Evolutionary conservation across 768 basidiomycete species (phyloP).

Genomic region (Pleurotus cornucopiae): DNA sequence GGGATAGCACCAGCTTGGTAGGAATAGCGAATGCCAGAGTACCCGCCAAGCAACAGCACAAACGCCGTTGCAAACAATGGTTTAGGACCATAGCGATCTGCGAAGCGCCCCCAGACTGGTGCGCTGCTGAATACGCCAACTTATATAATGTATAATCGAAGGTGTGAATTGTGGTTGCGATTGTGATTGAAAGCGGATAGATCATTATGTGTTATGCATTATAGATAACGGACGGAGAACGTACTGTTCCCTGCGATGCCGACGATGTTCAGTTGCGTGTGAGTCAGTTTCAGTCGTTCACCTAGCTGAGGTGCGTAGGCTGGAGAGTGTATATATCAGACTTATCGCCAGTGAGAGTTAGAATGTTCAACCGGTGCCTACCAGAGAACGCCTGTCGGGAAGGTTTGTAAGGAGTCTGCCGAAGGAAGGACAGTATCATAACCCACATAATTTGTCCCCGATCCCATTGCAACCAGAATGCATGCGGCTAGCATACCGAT

Average conservation of each 20-base stretch:
- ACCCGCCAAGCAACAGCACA: slow-evolving; percentile 66
- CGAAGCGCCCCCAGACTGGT: slow-evolving; percentile 78
- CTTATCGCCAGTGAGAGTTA: neutral
- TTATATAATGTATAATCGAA: slow-evolving; percentile 3
- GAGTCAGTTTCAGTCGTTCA: slow-evolving; percentile 64
- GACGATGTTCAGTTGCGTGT: slow-evolving; percentile 80
- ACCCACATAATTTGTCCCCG: slow-evolving; percentile 76
- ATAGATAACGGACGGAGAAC: slow-evolving; percentile 14
- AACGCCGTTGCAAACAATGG: slow-evolving; percentile 60
- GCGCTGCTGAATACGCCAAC: slow-evolving; percentile 78
- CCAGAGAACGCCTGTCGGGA: slow-evolving; percentile 37
- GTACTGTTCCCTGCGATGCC: slow-evolving; percentile 71
- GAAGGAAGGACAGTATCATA: neutral
- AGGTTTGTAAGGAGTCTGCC: slow-evolving; percentile 7
- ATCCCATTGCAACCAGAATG: slow-evolving; percentile 53
- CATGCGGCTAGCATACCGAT: slow-evolving; percentile 52
- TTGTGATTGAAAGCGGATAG: too few relatives aligned
- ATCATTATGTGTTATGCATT: too few relatives aligned
- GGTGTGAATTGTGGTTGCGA: neutral
- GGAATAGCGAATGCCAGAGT: slow-evolving; percentile 67
- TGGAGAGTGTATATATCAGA: slow-evolving; percentile 15
- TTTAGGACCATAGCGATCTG: slow-evolving; percentile 70
- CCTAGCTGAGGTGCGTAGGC: slow-evolving; percentile 89
- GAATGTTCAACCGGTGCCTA: slow-evolving; percentile 16
- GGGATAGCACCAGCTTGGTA: slow-evolving; percentile 50